Evolutionary conservation across 2,329 filamentous ascomycete genomes (phyloP).

Genomic region (Exophiala phaeomuriformis): DNA sequence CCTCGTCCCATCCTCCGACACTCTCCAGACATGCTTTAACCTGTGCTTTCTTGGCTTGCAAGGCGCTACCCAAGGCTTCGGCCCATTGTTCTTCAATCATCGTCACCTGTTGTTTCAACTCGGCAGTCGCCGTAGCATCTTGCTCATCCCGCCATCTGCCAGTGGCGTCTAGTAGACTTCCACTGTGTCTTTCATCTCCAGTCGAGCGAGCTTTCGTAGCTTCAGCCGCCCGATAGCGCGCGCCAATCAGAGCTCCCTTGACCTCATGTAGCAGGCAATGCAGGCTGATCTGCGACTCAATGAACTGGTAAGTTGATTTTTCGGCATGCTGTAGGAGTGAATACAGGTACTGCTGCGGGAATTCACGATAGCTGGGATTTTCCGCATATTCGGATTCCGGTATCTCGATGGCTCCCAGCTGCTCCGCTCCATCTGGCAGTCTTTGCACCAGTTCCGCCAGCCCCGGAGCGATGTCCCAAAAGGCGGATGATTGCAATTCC

Average conservation of each 20-base stretch:
- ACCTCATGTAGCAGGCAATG: conserved; percentile 87
- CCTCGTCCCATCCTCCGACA: conserved; percentile 82
- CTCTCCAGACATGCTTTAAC: conserved; percentile 66
- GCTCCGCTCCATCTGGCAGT: conserved; percentile 29
- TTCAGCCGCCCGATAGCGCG: conserved; percentile 60
- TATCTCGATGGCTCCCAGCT: conserved; percentile 55
- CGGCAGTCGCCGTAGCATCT: conserved; percentile 65
- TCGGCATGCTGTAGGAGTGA: conserved; percentile 77
- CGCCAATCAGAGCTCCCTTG: conserved; percentile 66
- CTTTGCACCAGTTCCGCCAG: conserved; percentile 71
- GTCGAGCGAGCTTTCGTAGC: conserved; percentile 51
- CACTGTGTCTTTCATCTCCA: conserved; percentile 30
- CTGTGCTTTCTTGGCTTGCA: conserved; percentile 65
- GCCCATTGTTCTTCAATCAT: conserved; percentile 88
- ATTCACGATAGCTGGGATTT: conserved; percentile 71
- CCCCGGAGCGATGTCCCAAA: conserved; percentile 94
- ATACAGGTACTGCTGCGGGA: conserved; percentile 86
- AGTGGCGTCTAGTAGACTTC: conserved; percentile 33
- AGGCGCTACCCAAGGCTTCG: conserved; percentile 71
- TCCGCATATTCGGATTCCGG: conserved; percentile 73
- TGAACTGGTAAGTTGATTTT: conserved; percentile 93
- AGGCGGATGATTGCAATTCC: conserved; percentile 83
- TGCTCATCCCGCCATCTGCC: conserved; percentile 50
- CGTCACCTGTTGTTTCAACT: conserved; percentile 87
- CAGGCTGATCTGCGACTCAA: conserved; percentile 86